Conservation (phyloP, 1,284 basidiomycete species). For the Cryptococcus sp. region DNA sequence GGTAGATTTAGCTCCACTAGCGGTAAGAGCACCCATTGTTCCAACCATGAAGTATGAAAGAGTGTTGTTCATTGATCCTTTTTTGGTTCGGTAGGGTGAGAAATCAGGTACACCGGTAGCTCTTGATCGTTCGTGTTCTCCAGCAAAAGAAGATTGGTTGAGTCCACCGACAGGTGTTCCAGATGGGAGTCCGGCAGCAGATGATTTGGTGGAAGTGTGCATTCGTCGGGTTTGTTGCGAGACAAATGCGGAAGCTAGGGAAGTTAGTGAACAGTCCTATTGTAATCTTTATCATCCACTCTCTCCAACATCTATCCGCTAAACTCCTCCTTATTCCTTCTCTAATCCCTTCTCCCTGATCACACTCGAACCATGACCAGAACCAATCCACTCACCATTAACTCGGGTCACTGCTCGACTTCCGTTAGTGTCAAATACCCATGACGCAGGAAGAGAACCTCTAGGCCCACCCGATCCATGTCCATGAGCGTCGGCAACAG, state of each 20-base stretch:
- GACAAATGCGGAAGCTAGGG: conserved; percentile 50
- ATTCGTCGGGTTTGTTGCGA: conserved; percentile 56
- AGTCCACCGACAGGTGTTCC: conserved; percentile 7
- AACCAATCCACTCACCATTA: conserved; percentile 58
- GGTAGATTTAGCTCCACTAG: conserved; percentile 88
- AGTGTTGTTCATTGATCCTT: conserved; percentile 73
- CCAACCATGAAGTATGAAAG: conserved; percentile 98
- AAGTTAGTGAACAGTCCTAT: background rate
- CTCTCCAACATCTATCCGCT: background rate
- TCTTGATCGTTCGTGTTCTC: conserved; percentile 13
- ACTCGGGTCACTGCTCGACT: conserved; percentile 60
- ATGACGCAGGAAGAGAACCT: conserved; percentile 62
- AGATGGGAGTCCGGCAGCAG: conserved; percentile 23
- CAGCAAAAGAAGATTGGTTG: conserved; percentile 6
- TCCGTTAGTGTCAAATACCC: conserved; percentile 53
- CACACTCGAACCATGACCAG: background rate
- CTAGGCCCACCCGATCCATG: conserved; percentile 56
- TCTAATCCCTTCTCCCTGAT: background rate
- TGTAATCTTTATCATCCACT: background rate
- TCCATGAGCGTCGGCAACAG: conserved; percentile 61
- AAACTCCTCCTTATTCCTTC: background rate
- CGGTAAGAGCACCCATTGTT: conserved; percentile 86
- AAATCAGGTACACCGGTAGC: conserved; percentile 79
- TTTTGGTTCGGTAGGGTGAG: conserved; percentile 69
- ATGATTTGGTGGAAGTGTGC: conserved; percentile 55